phyloP scores from a whole-genome alignment of 768 basidiomycete genomes.

The Tulasnella sp. region DNA sequence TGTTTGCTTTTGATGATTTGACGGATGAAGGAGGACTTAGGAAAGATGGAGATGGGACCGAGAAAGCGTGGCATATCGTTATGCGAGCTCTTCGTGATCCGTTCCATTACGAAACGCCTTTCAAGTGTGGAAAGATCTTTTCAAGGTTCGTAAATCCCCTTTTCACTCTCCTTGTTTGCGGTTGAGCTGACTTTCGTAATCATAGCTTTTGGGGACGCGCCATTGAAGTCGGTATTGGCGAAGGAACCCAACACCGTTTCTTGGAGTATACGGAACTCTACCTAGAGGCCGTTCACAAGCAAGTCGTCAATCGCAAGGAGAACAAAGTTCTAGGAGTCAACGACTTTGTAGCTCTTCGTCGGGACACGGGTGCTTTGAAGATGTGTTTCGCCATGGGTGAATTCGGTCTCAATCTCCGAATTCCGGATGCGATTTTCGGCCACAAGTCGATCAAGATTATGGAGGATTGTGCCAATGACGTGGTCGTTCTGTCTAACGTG shows the following conservation, averaged over 20 bases:
- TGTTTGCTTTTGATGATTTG: slow-evolving; percentile 17
- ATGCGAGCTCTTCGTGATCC: slow-evolving; percentile 4
- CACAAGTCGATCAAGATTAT: slow-evolving; percentile 19
- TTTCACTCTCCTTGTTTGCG: background rate
- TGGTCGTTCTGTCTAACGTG: slow-evolving; percentile 20
- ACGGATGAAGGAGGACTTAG: slow-evolving; percentile 14
- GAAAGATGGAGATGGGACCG: slow-evolving; percentile 10
- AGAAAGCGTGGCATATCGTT: slow-evolving; percentile 9
- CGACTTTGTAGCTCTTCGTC: slow-evolving; percentile 21
- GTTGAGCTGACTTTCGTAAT: background rate
- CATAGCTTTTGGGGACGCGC: slow-evolving; percentile 16
- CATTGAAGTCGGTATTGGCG: background rate
- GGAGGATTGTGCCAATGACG: slow-evolving; percentile 16
- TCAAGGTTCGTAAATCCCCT: background rate
- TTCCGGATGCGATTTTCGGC: slow-evolving; percentile 19
- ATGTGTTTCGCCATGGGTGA: slow-evolving; percentile 19
- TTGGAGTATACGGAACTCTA: slow-evolving; percentile 21
- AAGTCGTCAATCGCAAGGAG: slow-evolving; percentile 22
- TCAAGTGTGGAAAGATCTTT: slow-evolving; percentile 9
- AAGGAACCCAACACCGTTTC: slow-evolving; percentile 18
- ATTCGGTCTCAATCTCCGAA: slow-evolving; percentile 14
- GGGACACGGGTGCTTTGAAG: slow-evolving; percentile 22
- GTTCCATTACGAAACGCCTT: background rate
- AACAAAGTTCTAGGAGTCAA: slow-evolving; percentile 19
- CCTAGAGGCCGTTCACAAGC: slow-evolving; percentile 19